Percentiles rank a stretch among this genome's conserved stretches.
phyloP scores from a whole-genome alignment of 192 early-diverging fungal genomes.

The Coemansia sp. region DNA sequence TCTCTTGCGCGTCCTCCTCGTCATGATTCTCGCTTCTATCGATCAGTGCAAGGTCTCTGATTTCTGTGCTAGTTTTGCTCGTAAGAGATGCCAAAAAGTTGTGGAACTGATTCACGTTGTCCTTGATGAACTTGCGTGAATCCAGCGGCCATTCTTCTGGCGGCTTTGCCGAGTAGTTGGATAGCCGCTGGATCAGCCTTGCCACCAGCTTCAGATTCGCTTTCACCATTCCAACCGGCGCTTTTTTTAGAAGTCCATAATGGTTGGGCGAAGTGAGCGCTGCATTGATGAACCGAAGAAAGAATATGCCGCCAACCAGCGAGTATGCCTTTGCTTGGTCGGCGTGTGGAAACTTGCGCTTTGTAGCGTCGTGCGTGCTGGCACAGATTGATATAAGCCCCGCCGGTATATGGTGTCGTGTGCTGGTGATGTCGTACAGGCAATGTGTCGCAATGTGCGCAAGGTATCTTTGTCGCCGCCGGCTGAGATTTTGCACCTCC shows the following conservation, averaged over 20 bases:
- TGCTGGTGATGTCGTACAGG: constrained; percentile 35
- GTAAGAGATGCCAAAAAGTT: constrained; percentile 39
- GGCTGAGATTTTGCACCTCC: constrained; percentile 53
- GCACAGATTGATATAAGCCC: constrained; percentile 44
- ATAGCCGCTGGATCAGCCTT: constrained; percentile 44
- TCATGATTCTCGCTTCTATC: not conserved
- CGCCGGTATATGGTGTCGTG: constrained; percentile 27
- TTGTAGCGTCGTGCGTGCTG: constrained; percentile 32
- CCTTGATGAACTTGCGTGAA: constrained; percentile 37
- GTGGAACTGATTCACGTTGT: constrained; percentile 28
- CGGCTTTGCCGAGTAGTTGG: constrained; percentile 43
- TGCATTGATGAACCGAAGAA: constrained; percentile 50
- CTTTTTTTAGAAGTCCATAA: constrained; percentile 34
- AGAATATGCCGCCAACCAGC: constrained; percentile 51
- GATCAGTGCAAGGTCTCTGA: not conserved
- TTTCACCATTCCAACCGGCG: constrained; percentile 23
- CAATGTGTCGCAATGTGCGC: constrained; percentile 42
- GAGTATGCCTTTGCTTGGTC: constrained; percentile 38
- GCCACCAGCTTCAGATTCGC: constrained; percentile 47
- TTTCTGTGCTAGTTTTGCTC: not conserved
- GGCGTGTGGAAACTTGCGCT: constrained; percentile 26
- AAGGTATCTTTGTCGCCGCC: constrained; percentile 42
- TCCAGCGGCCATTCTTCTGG: constrained; percentile 47
- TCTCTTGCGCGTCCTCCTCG: not conserved
- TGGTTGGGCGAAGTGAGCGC: constrained; percentile 43